Evolutionary conservation across 805 yeast species (phyloP), one percentile per base, ranked within the genome.

Genomic region (Hanseniaspora osmophila): DNA sequence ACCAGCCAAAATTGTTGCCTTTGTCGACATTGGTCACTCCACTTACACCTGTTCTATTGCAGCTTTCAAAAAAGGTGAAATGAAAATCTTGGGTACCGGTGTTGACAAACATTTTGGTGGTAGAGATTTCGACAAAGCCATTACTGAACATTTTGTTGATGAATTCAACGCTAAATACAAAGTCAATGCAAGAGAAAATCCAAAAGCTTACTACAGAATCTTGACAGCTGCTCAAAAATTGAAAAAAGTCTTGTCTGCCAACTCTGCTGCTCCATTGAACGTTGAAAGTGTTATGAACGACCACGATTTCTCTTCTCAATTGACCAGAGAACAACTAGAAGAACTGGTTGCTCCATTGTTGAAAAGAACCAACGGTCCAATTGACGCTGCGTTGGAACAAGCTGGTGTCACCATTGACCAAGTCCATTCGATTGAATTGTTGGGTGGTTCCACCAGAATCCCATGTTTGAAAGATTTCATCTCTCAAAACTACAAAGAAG

Each of bases 371-470:
- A 66, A 75, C 54, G 74, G 67, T 41, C 96, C 97, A 59, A 73
- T 88, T 56, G 83, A 83, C 65, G 63, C 67, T 44, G 97, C 97
- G 50, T 73, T 92, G 62, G 74, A 74, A 58, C 79, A 76, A 61
- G 92, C 98, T 48, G 81, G 82, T 49, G 63, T 92, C 49, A 60
- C 76, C 33, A 68, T 71, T 51, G 84, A 70, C 22, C 94, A 88
- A 49, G 68, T 92, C 49, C 96, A 88, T 68, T 78, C 87, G 44
- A 80, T 92, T 55, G 99, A 92, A 72, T 79, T 92, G 49, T 82
- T 92, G 62, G 99, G 99, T 71, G 99, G 99, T 57, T 84, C 94
- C 65, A 84, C 96, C 56, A 87, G 99, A 76, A 94, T 92, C 54
- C 99, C 99, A 64, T 70, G 84, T 46, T 73, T 92, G 64, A 92